A percentile compares a stretch with the other conserved stretches of the same genome.
These are phyloP conservation scores for Penicillium pulvis DNA, from an alignment of 495 filamentous ascomycete genomes.

Conservation along the genomic window DNA sequence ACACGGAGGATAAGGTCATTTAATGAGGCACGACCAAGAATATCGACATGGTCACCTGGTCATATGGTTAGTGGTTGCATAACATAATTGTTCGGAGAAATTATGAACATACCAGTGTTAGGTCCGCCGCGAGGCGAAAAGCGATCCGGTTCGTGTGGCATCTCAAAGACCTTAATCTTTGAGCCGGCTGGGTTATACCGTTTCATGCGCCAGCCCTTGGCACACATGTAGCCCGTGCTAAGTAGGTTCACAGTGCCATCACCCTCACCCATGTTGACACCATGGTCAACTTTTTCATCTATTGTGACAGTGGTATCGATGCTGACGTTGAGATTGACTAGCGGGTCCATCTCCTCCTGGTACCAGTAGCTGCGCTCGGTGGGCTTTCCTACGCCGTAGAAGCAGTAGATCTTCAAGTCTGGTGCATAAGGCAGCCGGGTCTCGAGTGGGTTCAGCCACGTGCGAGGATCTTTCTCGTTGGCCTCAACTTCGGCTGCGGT, in stretches of 20 bases:
- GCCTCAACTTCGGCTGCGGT: conserved; percentile 79
- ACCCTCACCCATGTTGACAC: conserved; percentile 90
- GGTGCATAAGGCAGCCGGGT: conserved; percentile 86
- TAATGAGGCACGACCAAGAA: conserved; percentile 81
- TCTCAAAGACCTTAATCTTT: conserved; percentile 84
- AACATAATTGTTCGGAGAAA: neutral
- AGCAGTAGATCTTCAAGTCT: conserved; percentile 94
- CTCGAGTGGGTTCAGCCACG: conserved; percentile 96
- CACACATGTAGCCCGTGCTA: conserved; percentile 93
- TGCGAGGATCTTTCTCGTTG: conserved; percentile 78
- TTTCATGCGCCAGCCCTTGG: conserved; percentile 86
- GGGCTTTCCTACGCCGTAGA: conserved; percentile 91
- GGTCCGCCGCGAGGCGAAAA: conserved; percentile 91
- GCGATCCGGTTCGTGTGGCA: conserved; percentile 92
- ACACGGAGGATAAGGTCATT: conserved; percentile 90
- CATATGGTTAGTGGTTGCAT: neutral
- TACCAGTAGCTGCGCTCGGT: conserved; percentile 94
- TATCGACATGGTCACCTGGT: conserved; percentile 90
- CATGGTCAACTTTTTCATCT: conserved; percentile 71
- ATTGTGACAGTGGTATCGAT: conserved; percentile 83
- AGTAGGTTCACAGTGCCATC: conserved; percentile 93
- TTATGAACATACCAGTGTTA: conserved; percentile 68
- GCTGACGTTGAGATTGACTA: conserved; percentile 73
- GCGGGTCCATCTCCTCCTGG: conserved; percentile 67
- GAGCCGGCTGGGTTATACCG: conserved; percentile 87